Evolutionary conservation across 73 alveolate genomes (phyloP).

Genomic region (Breviolum minutum): DNA sequence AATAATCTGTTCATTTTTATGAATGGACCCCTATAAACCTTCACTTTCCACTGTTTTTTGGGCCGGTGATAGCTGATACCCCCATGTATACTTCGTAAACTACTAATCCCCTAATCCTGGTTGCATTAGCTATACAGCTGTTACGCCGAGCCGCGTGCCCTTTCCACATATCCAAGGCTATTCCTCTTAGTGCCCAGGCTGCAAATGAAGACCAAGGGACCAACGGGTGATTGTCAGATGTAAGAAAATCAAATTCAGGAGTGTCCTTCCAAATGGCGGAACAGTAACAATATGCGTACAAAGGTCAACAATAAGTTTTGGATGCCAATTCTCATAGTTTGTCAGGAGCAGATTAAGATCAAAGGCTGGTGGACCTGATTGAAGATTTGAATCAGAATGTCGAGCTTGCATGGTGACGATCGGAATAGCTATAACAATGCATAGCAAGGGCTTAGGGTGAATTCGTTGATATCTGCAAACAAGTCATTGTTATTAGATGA

Average conservation of each 20-base stretch:
- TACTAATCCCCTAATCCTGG: too few relatives aligned
- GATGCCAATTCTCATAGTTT: neutral
- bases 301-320: neutral
- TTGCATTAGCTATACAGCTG: too few relatives aligned
- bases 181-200: constrained; percentile 20
- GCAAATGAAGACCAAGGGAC: neutral
- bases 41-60: too few relatives aligned
- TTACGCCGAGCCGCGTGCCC: too few relatives aligned
- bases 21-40: too few relatives aligned
- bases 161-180: neutral
- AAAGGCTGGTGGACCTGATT: neutral
- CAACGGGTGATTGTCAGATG: neutral
- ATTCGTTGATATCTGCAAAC: too few relatives aligned
- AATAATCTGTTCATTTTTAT: too few relatives aligned
- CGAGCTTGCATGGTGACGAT: neutral
- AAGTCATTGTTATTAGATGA: too few relatives aligned
- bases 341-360: neutral
- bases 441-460: too few relatives aligned
- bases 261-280: neutral
- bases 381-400: neutral
- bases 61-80: too few relatives aligned
- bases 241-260: neutral
- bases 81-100: too few relatives aligned
- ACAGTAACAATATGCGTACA: neutral
- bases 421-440: neutral